Conservation (phyloP, 768 basidiomycete species). For the Mycena vitilis region DNA sequence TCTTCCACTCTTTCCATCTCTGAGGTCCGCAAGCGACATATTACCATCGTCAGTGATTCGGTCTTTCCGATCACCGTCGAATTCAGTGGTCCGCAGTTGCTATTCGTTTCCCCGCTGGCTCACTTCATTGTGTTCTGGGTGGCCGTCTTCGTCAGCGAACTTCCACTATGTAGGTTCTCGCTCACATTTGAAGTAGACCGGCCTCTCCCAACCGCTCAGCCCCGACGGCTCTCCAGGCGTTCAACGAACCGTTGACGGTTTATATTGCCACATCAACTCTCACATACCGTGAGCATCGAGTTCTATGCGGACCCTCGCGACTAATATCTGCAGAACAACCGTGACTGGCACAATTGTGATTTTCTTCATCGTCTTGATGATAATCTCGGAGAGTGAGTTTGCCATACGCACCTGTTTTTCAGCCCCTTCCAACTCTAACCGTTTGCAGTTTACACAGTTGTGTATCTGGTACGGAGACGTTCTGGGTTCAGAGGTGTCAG, state of each 20-base stretch:
- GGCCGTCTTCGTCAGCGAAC: slow-evolving; percentile 20
- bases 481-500: slow-evolving; percentile 7
- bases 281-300: background rate
- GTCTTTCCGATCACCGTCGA: background rate
- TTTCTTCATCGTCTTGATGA: slow-evolving; percentile 8
- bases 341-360: background rate
- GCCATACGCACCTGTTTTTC: background rate
- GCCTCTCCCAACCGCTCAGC: background rate
- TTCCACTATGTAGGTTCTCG: background rate
- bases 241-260: background rate
- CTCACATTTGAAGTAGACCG: slow-evolving; percentile 1
- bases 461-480: slow-evolving; percentile 18
- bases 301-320: too few relatives aligned
- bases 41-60: background rate
- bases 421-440: slow-evolving; percentile 39
- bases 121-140: slow-evolving; percentile 29
- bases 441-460: slow-evolving; percentile 21
- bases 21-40: slow-evolving; percentile 11
- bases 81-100: slow-evolving; percentile 8
- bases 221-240: background rate
- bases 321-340: slow-evolving; percentile 1
- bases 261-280: slow-evolving; percentile 8
- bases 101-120: slow-evolving; percentile 11
- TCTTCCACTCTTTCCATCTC: slow-evolving; percentile 14
- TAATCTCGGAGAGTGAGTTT: slow-evolving; percentile 4